Evolutionary conservation across 345 rosid genomes (phyloP).

Genomic region (Citropsis articulata): DNA sequence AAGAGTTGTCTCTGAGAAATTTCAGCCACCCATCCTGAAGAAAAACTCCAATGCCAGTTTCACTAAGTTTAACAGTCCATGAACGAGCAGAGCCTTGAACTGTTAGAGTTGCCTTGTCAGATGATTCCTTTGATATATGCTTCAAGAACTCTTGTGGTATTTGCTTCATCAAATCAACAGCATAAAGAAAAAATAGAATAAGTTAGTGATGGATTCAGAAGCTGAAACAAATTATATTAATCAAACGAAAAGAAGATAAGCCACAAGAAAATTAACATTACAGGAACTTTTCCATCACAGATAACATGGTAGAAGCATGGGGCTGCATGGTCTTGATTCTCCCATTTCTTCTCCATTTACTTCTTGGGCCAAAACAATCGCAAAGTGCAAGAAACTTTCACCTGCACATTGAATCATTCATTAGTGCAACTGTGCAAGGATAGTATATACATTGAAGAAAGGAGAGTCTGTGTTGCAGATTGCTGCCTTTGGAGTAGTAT

Average conservation of each 20-base stretch:
- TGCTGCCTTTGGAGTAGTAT: too few relatives aligned
- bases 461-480: too few relatives aligned
- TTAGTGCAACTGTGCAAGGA: too few relatives aligned
- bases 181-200: not conserved
- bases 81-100: conserved; percentile 4
- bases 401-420: too few relatives aligned
- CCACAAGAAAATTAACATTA: not conserved
- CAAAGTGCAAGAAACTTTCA: too few relatives aligned
- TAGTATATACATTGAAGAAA: not conserved
- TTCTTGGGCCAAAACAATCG: not conserved
- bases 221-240: not conserved
- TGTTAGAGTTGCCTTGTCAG: not conserved
- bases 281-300: not conserved
- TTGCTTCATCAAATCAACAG: not conserved
- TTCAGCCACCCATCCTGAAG: conserved; percentile 24
- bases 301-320: conserved; percentile 9
- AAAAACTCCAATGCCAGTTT: not conserved
- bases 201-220: not conserved
- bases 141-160: conserved; percentile 9
- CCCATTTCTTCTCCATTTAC: not conserved
- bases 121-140: not conserved
- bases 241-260: not conserved
- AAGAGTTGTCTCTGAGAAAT: conserved; percentile 14
- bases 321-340: not conserved
- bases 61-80: conserved; percentile 5